These are phyloP conservation scores for Mycena rebaudengoi DNA, from an alignment of 768 basidiomycete species.

Conservation along the genomic window DNA sequence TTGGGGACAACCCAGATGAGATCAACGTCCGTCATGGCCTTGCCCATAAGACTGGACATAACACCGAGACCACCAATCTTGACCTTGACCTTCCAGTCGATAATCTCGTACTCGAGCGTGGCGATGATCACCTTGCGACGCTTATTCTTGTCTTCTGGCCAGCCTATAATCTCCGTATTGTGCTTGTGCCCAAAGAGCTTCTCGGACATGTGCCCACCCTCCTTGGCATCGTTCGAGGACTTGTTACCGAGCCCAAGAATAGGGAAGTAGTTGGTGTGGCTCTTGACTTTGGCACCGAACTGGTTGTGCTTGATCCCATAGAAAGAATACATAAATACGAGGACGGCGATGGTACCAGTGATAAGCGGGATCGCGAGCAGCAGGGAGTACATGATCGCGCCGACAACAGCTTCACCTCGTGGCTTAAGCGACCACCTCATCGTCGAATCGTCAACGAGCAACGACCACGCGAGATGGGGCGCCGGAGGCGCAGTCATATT, in stretches of 20 bases:
- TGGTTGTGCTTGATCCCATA: constrained; percentile 96
- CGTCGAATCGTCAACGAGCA: constrained; percentile 79
- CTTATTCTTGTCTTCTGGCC: constrained; percentile 94
- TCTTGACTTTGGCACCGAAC: constrained; percentile 84
- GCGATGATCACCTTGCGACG: constrained; percentile 91
- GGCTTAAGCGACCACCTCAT: constrained; percentile 84
- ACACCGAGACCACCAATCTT: constrained; percentile 98
- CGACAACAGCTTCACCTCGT: constrained; percentile 81
- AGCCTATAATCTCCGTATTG: constrained; percentile 85
- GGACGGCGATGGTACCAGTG: constrained; percentile 83
- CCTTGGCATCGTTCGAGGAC: constrained; percentile 78
- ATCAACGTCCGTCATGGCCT: constrained; percentile 97
- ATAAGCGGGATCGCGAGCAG: constrained; percentile 84
- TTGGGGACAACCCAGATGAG: constrained; percentile 94
- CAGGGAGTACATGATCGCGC: constrained; percentile 88
- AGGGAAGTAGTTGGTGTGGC: constrained; percentile 84
- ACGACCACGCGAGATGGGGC: constrained; percentile 89
- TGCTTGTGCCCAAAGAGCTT: constrained; percentile 77
- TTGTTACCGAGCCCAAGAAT: constrained; percentile 79
- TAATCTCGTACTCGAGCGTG: constrained; percentile 94
- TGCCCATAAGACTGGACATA: constrained; percentile 98
- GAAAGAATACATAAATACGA: constrained; percentile 95
- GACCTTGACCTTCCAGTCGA: constrained; percentile 98
- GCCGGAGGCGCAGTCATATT: constrained; percentile 92
- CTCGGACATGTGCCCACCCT: constrained; percentile 67